Conservation (phyloP, 2,329 filamentous ascomycete genomes). For the Neocatenulostroma microsporum region DNA sequence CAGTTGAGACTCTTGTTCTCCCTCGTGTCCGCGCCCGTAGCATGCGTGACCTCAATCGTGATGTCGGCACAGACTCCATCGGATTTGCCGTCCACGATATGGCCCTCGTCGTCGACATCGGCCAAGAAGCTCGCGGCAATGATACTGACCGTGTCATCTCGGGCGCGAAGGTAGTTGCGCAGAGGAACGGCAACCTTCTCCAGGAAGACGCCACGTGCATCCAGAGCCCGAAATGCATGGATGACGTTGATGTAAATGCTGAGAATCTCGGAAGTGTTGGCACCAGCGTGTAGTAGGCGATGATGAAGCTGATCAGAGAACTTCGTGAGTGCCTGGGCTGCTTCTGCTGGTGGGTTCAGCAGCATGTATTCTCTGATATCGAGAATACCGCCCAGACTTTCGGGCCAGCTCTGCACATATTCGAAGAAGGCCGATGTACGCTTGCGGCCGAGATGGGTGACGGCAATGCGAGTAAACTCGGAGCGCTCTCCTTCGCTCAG, state of each 20-base stretch:
- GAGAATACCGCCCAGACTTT: constrained; percentile 61
- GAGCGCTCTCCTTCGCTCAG: constrained; percentile 8
- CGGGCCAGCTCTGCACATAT: constrained; percentile 68
- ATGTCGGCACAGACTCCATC: constrained; percentile 55
- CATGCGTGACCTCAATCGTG: constrained; percentile 57
- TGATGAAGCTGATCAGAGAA: constrained; percentile 60
- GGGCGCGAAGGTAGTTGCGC: constrained; percentile 66
- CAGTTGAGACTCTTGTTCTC: constrained; percentile 65
- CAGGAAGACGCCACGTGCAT: constrained; percentile 68
- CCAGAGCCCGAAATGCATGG: constrained; percentile 64
- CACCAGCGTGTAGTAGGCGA: constrained; percentile 64
- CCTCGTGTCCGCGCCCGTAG: constrained; percentile 44
- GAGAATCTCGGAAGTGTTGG: constrained; percentile 67
- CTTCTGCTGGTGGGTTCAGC: constrained; percentile 59
- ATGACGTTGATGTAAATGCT: constrained; percentile 75
- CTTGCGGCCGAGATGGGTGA: constrained; percentile 59
- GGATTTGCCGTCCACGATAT: constrained; percentile 34
- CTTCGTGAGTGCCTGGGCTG: constrained; percentile 60
- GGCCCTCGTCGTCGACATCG: constrained; percentile 44
- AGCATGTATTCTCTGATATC: constrained; percentile 62
- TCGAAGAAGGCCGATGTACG: constrained; percentile 69
- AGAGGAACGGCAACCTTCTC: constrained; percentile 66
- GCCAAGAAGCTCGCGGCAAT: constrained; percentile 68
- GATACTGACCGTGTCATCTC: constrained; percentile 69
- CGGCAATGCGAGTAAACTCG: constrained; percentile 56